Evolutionary conservation across 202 grass and related monocot species (phyloP).

Genomic region (Saccharum hybrid): DNA sequence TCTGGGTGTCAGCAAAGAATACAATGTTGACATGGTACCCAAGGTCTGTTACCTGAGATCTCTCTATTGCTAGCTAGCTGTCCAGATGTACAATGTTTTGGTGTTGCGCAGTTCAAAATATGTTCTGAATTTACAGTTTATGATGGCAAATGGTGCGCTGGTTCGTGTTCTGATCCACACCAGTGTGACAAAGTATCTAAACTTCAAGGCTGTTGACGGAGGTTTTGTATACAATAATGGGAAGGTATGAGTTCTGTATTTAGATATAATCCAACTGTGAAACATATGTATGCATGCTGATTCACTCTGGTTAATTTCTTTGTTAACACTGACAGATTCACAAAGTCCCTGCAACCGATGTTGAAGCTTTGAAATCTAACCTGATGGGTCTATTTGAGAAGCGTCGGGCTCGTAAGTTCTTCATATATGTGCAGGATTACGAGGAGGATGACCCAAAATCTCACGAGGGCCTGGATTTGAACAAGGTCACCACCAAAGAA

Average conservation of each 20-base stretch:
- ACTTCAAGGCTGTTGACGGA: constrained; percentile 97
- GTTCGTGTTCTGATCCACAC: constrained; percentile 94
- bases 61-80: not conserved
- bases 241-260: constrained; percentile 51
- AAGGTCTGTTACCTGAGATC: constrained; percentile 50
- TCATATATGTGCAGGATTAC: constrained; percentile 96
- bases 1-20: constrained; percentile 78
- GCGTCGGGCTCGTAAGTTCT: constrained; percentile 84
- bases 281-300: constrained; percentile 9
- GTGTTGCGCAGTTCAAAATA: not conserved
- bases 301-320: not conserved
- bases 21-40: constrained; percentile 97
- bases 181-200: constrained; percentile 86
- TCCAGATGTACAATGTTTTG: not conserved
- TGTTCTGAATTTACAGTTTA: constrained; percentile 65
- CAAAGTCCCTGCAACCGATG: constrained; percentile 93
- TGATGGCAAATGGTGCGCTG: constrained; percentile 96
- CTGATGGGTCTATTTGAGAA: constrained; percentile 97
- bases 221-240: constrained; percentile 93
- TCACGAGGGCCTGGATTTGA: constrained; percentile 85
- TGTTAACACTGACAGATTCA: constrained; percentile 65
- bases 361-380: constrained; percentile 92
- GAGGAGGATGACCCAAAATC: constrained; percentile 87
- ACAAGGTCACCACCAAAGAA: constrained; percentile 79
- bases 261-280: not conserved